Conservation (phyloP, 2,329 filamentous ascomycete species). For the Trichophyton rubrum region DNA sequence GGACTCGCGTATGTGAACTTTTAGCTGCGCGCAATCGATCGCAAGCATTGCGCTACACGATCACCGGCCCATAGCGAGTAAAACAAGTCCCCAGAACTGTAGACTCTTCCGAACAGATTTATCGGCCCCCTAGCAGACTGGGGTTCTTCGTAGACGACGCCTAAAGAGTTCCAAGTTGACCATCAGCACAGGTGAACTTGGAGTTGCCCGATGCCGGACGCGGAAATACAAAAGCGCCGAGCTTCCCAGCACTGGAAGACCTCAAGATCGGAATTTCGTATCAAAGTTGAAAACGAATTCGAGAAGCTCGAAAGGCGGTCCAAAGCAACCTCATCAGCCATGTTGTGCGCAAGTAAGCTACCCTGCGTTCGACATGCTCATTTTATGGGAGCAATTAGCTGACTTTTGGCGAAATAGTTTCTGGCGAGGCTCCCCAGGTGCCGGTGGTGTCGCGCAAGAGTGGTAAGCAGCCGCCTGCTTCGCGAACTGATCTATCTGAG, state of each 20-base stretch:
- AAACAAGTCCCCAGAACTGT: not conserved
- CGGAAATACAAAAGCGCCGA: conserved; percentile 8
- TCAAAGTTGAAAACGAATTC: not conserved
- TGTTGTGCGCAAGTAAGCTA: conserved; percentile 54
- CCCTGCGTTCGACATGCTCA: conserved; percentile 1
- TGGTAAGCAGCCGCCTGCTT: conserved; percentile 44
- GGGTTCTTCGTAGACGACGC: too few species aligned
- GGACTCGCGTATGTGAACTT: not conserved
- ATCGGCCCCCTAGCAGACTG: not conserved
- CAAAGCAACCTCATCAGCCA: conserved; percentile 22
- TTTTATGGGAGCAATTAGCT: not conserved
- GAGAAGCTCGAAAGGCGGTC: not conserved
- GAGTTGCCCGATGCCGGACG: not conserved
- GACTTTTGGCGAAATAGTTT: conserved; percentile 48
- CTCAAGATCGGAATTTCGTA: not conserved
- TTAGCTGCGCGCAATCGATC: not conserved
- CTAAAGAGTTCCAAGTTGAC: too few species aligned
- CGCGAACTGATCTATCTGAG: conserved; percentile 8
- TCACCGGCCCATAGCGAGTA: not conserved
- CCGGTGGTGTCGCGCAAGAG: conserved; percentile 92
- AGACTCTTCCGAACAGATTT: not conserved
- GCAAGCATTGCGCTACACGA: not conserved
- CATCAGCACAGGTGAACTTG: too few species aligned
- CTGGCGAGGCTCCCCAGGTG: conserved; percentile 88
- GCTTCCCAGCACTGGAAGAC: not conserved